Evolutionary conservation across 2,329 filamentous ascomycete species (phyloP), one percentile per base, ranked within the genome.

Genomic region (Penicillium sp.): DNA sequence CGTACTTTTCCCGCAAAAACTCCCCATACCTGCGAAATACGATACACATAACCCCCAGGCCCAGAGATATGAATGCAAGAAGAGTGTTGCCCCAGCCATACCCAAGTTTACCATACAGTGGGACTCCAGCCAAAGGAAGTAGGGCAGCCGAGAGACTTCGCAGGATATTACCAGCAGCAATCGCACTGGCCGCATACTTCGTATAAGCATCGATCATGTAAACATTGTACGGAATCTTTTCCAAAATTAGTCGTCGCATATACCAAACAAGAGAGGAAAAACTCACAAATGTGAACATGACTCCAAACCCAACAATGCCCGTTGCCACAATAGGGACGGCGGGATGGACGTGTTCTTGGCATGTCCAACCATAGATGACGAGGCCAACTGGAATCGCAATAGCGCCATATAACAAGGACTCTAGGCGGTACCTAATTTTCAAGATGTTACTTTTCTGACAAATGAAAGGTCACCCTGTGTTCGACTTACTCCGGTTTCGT

Each of bases 171-270:
- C 59, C 64, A 7, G 70, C 58, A 3, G 64, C 67, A 10, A 67
- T 52, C 5, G 68, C 70, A 37, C 67, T 71, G 7, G 71, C 70
- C 1, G 71, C 69, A 51, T 65, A 71, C 4, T 62, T 51, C 4
- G 67, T 62, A 46, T 71, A 73, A 1, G 68, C 55, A 52, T 73
- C 70, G 14, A 73, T 55, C 3, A 71, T 55, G 52, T 73, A 73
- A 0, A 73, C 79, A 13, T 71, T 71, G n/a, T n/a, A n/a, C n/a
- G n/a, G n/a, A n/a, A n/a, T n/a, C n/a, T n/a, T n/a, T n/a, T n/a
- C n/a, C n/a, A n/a, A n/a, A n/a, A n/a, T n/a, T n/a, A n/a, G n/a
- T n/a, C n/a, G n/a, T n/a, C n/a, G n/a, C n/a, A n/a, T n/a, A n/a
- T n/a, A n/a, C n/a, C n/a, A n/a, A n/a, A n/a, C n/a, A n/a, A 28